Base-by-base conservation (phyloP, 495 filamentous ascomycete species). In the Tuber aestivum region DNA sequence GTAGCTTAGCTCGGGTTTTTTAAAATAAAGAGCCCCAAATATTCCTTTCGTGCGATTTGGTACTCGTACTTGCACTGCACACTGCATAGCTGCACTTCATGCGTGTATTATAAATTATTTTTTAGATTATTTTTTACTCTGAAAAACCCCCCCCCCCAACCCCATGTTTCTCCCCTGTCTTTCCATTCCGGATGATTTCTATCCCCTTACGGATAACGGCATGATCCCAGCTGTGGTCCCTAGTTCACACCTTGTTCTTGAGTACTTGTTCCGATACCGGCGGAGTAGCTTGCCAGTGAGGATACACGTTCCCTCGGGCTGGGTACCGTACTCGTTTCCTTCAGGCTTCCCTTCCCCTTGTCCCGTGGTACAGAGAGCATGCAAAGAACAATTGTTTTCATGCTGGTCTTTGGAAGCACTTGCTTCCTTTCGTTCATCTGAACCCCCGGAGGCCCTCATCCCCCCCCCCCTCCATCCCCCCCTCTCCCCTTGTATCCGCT, bases 41-140 rank as follows among this genome's bases (percentile, higher is more conserved):
- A 65, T 16, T 27, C n/a, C 14, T 32, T 12, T 65, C 12, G 27
- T 65, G 56, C 10, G 27, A 65, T 27, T 65, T 65, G 56, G n/a
- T n/a, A n/a, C n/a, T n/a, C n/a, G 56, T 65, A 65, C 56, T 65
- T 65, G 56, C 56, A 16, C 56, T 65, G 56, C 56, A 65, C 56
- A 65, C 27, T 65, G 27, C 27, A 32, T 12, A 65, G 56, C 32
- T 65, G n/a, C 56, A 65, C 56, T 65, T 65, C 56, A 10, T 65
- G 56, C 56, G 56, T 65, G 56, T 12, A 65, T 65, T 65, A 27
- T 61, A 32, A 32, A n/a, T n/a, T n/a, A n/a, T n/a, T n/a, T n/a
- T n/a, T n/a, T n/a, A n/a, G n/a, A n/a, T n/a, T n/a, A n/a, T n/a
- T n/a, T n/a, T n/a, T 6, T 12, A 32, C 56, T 65, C 2, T 32